phyloP scores from a whole-genome alignment of 495 filamentous ascomycete species.

The Diplogelasinospora grovesii region DNA sequence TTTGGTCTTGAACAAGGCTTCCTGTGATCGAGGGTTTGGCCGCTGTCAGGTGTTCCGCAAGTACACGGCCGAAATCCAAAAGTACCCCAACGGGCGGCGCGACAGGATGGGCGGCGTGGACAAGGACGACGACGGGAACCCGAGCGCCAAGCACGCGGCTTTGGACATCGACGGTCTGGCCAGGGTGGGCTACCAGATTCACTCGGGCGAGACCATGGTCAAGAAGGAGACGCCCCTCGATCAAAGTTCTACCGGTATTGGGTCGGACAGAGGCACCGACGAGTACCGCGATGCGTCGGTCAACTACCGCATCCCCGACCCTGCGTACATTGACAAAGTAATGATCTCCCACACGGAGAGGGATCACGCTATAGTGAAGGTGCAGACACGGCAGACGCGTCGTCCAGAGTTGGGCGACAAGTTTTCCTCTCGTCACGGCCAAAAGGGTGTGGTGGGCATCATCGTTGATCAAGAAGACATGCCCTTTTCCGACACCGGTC shows the following conservation, averaged over 20 bases:
- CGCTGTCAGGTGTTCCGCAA: slow-evolving; percentile 94
- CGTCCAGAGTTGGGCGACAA: slow-evolving; percentile 95
- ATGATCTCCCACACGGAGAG: slow-evolving; percentile 81
- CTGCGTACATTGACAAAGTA: slow-evolving; percentile 87
- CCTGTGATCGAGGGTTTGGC: slow-evolving; percentile 87
- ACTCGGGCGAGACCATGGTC: slow-evolving; percentile 71
- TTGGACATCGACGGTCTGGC: slow-evolving; percentile 78
- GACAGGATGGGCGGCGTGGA: slow-evolving; percentile 65
- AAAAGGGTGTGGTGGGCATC: slow-evolving; percentile 96
- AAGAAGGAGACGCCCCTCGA: slow-evolving; percentile 79
- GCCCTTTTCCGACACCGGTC: slow-evolving; percentile 87
- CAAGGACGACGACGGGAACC: slow-evolving; percentile 43
- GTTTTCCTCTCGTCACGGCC: slow-evolving; percentile 97
- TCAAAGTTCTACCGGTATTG: slow-evolving; percentile 55
- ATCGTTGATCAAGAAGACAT: slow-evolving; percentile 94
- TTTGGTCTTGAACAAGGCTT: slow-evolving; percentile 91
- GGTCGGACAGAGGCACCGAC: slow-evolving; percentile 55
- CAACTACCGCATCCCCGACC: slow-evolving; percentile 78
- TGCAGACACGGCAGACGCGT: slow-evolving; percentile 86
- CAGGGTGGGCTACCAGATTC: slow-evolving; percentile 69
- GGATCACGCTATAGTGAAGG: slow-evolving; percentile 76
- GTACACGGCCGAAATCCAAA: slow-evolving; percentile 67
- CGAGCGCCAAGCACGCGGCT: slow-evolving; percentile 64
- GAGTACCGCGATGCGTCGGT: slow-evolving; percentile 63
- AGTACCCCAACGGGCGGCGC: slow-evolving; percentile 70